Percentiles rank a stretch among this genome's conserved stretches.
Conservation (phyloP, 2,329 filamentous ascomycete genomes). For the Bisporella sp. region DNA sequence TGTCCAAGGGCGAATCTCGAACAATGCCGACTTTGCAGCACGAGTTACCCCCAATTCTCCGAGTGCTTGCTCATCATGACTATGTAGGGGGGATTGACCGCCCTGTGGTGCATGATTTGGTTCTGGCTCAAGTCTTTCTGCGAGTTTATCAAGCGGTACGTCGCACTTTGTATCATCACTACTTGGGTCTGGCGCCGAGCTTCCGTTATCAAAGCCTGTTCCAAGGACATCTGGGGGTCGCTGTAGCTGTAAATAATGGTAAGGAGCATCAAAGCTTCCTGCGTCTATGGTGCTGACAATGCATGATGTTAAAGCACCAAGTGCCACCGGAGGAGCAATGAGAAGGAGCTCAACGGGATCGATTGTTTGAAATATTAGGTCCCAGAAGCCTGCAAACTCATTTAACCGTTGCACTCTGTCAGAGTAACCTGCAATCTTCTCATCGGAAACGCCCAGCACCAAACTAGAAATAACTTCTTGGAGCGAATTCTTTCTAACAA, state of each 20-base stretch:
- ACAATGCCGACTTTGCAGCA: constrained; percentile 9
- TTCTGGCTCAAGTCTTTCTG: too few relatives aligned
- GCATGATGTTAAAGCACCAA: constrained; percentile 54
- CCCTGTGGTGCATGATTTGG: too few relatives aligned
- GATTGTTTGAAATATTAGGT: constrained; percentile 44
- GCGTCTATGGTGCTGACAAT: constrained; percentile 48
- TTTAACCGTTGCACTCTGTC: constrained; percentile 3
- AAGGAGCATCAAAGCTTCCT: constrained; percentile 57
- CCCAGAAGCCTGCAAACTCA: constrained; percentile 39
- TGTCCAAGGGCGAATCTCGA: constrained; percentile 11
- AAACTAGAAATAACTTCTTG: constrained; percentile 35
- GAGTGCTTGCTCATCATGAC: too few relatives aligned
- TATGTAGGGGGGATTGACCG: too few relatives aligned
- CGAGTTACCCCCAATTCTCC: neutral
- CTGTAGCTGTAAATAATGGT: constrained; percentile 50
- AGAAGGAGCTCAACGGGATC: constrained; percentile 48
- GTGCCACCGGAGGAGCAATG: constrained; percentile 52
- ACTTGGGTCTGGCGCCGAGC: neutral
- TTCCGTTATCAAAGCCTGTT: neutral
- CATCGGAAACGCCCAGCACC: constrained; percentile 23
- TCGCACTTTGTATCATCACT: too few relatives aligned
- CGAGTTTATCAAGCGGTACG: too few relatives aligned
- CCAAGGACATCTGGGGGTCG: neutral
- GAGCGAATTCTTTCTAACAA: constrained; percentile 29
- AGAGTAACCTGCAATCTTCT: constrained; percentile 10